Conservation (phyloP, 768 basidiomycete species). For the Amanita subjunquillea region DNA sequence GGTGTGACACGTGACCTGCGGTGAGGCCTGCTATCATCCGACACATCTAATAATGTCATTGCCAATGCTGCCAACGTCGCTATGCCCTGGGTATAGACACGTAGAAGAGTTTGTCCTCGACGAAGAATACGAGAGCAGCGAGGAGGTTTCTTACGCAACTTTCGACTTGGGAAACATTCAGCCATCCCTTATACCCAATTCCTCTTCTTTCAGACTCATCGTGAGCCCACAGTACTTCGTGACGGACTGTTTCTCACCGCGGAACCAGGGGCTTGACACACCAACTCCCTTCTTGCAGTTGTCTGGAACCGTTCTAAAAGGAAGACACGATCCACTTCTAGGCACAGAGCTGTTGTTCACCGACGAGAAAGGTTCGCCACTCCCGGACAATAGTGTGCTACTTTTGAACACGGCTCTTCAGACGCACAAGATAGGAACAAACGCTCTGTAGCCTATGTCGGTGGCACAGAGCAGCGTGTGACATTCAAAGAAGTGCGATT, state of each 20-base stretch:
- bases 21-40: too few species aligned
- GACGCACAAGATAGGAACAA: slow-evolving; percentile 34
- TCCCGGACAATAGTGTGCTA: background rate
- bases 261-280: slow-evolving; percentile 57
- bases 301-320: slow-evolving; percentile 65
- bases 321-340: slow-evolving; percentile 53
- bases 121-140: slow-evolving; percentile 50
- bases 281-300: slow-evolving; percentile 71
- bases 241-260: background rate
- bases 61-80: slow-evolving; percentile 7
- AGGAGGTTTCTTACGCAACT: slow-evolving; percentile 59
- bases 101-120: slow-evolving; percentile 62
- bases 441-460: slow-evolving; percentile 42
- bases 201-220: slow-evolving; percentile 61
- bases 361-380: slow-evolving; percentile 46
- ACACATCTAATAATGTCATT: too few species aligned
- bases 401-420: background rate
- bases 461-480: slow-evolving; percentile 58
- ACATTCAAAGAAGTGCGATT: slow-evolving; percentile 66
- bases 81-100: slow-evolving; percentile 54
- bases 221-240: slow-evolving; percentile 29
- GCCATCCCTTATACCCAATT: slow-evolving; percentile 65
- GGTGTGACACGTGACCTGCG: too few species aligned
- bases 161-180: slow-evolving; percentile 54
- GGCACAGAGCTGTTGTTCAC: slow-evolving; percentile 68